Base-by-base conservation (phyloP, 768 basidiomycete genomes). In the Tephrocybe sp. region DNA sequence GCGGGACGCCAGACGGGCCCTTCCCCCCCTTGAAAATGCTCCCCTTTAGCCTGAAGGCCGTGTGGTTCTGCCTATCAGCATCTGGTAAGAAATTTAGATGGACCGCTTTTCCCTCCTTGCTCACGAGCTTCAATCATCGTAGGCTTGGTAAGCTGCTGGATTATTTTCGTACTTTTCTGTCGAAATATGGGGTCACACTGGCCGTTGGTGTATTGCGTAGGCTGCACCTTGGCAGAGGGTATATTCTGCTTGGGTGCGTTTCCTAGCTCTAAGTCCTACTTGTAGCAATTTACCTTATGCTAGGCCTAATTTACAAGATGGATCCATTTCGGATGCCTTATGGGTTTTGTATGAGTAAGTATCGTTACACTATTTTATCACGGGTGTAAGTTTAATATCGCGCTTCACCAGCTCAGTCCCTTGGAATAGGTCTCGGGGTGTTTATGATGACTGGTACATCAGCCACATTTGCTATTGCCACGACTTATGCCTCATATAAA, bases 231-330 rank as follows among this genome's bases (percentile, higher is more conserved):
- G 8, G 59, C 84, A 52, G 76, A 87, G 53, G 75, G 72, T 2
- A 67, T 75, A 8, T 84, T 87, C 58, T 83, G 80, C 59, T 62
- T 87, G 2, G 84, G 85, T 84, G 48, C 43, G 75, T 30, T 5
- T 33, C 39, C 19, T 12, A 19, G 14, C 22, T 31, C 16, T n/a
- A 20, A 39, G 17, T 31, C 14, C 19, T 31, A 16, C 36, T 16
- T 34, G 58, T 19, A 54, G 30, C 11, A 45, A 14, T 14, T 16
- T 56, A 19, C 22, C 19, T 38, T 34, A 16, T 17, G 17, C 5
- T 43, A 86, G 85, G 85, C 10, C 75, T 87, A 65, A 71, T 82
- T 13, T 85, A 80, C 73, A 63, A 67, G 45, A 86, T 87, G 85
- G 70, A 82, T 55, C 82, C 85, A 0, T 69, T 67, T 43, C 60